Base-by-base conservation (phyloP, 306 rosid genomes). In the Sesbania bispinosa region DNA sequence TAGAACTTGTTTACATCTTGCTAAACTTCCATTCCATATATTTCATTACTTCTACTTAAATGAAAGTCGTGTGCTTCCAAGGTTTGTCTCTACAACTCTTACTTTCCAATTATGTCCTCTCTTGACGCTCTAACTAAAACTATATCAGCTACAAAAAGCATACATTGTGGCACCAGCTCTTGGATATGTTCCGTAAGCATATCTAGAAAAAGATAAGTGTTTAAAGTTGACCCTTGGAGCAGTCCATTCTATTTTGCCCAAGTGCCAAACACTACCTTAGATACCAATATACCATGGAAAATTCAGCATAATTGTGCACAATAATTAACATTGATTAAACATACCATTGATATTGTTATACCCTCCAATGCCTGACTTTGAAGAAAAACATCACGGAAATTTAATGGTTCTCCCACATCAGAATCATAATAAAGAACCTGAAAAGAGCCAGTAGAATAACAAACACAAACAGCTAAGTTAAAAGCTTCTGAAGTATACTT, bases 311-410 rank as follows among this genome's bases (percentile, higher is more conserved):
- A 53, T 47, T 36, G 47, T 72, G 51, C 47, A 47, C 27, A 63
- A 75, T 48, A 63, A 52, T 20, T 41, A 63, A 69, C 73, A 73
- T 50, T 14, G 50, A 67, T 32, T 59, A 27, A 41, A 64, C 83
- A 71, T 95, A 95, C 99, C 99, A 95, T 95, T 57, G 99, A 91
- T 77, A 95, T 52, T 50, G 92, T 66, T 58, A 95, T 89, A 55
- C 96, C 97, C 85, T 95, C 99, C 80, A 91, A 78, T 64, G 97
- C 99, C 81, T 95, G 99, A 80, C 99, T 91, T 79, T 67, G 96
- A 82, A 95, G 96, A 78, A 95, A 95, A 74, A 95, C 93, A 30
- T 91, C 96, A 15, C 82, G 90, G 38, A 95, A 95, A 73, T 84
- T 95, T 80, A 95, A 69, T 15, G 97, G 99, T 68, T 85, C 92